Evolutionary conservation across 1,284 basidiomycete genomes (phyloP), one percentile per base, ranked within the genome.

Genomic region (Sanghuangporus sanghuang): DNA sequence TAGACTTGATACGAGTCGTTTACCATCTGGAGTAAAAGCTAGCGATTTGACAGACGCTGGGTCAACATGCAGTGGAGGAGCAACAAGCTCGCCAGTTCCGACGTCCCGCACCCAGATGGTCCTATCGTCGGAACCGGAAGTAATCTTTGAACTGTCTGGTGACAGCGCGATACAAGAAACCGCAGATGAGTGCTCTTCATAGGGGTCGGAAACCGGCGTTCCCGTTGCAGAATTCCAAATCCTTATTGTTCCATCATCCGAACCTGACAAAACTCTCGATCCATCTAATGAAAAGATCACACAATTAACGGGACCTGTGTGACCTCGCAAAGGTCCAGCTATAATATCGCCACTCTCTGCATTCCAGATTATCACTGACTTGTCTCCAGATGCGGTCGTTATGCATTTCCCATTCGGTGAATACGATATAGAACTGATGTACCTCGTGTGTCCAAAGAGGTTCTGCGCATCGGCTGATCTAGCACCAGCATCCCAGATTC

Each of bases 331-430:
- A 9, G 16, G 38, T 18, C 18, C 36, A n/a, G 21, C 16, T 16
- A 46, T 18, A 11, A 46, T 6, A 11, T 62, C 12, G 14, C 60
- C 60, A 16, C n/a, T 63, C 44, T 49, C 18, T 2, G 64, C 63
- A 58, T 72, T 63, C 73, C 72, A 74, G 2, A 73, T 38, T 27
- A 68, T 57, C 23, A 73, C 62, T 3, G 64, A 62, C 1, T 55
- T 53, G 64, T 72, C 71, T 27, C 18, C 4, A 46, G 44, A 46
- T 14, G 11, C 44, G 21, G 44, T n/a, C 21, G 44, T 14, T 3
- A 46, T 46, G 16, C 3, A 18, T 6, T 18, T 42, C 39, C 68
- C 68, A 60, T 56, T 52, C 5, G 60, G 44, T 1, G 44, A 46
- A 46, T n/a, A n/a, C n/a, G n/a, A n/a, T n/a, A n/a, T 36, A 11